A percentile compares a stretch with the other conserved stretches of the same genome.
These are phyloP conservation scores for Camillea tinctor DNA, from an alignment of 2,329 filamentous ascomycete genomes.

Conservation along the genomic window DNA sequence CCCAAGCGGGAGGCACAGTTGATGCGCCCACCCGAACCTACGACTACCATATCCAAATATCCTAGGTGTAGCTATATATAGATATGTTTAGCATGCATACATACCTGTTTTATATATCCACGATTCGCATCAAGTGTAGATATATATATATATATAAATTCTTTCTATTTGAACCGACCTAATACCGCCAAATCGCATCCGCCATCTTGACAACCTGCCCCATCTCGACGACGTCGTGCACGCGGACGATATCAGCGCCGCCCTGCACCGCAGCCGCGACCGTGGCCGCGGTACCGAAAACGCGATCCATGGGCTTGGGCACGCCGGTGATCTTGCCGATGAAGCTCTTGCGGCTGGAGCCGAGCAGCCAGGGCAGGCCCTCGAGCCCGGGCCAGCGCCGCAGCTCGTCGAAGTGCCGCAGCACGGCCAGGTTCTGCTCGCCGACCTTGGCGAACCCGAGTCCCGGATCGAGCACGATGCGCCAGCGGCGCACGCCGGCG, in stretches of 20 bases:
- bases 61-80: no score
- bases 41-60: no score
- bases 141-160: not conserved
- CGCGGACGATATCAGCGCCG: slow-evolving; percentile 86
- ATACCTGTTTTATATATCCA: no score
- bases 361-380: slow-evolving; percentile 83
- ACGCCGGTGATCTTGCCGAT: slow-evolving; percentile 81
- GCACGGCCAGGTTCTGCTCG: slow-evolving; percentile 76
- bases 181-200: slow-evolving; percentile 81
- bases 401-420: slow-evolving; percentile 66
- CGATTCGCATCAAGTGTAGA: no score
- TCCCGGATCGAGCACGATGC: slow-evolving; percentile 90
- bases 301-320: slow-evolving; percentile 64
- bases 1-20: no score
- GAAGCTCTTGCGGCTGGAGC: slow-evolving; percentile 86
- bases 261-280: slow-evolving; percentile 82
- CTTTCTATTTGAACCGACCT: not conserved
- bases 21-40: no score
- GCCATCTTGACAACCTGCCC: slow-evolving; percentile 78
- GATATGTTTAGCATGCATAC: no score
- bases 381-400: slow-evolving; percentile 62
- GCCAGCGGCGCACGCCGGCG: slow-evolving; percentile 86
- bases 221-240: slow-evolving; percentile 92
- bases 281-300: slow-evolving; percentile 85
- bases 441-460: slow-evolving; percentile 89